These are phyloP conservation scores for Eutypella sp. DNA, from an alignment of 2,329 filamentous ascomycete genomes.

Conservation along the genomic window DNA sequence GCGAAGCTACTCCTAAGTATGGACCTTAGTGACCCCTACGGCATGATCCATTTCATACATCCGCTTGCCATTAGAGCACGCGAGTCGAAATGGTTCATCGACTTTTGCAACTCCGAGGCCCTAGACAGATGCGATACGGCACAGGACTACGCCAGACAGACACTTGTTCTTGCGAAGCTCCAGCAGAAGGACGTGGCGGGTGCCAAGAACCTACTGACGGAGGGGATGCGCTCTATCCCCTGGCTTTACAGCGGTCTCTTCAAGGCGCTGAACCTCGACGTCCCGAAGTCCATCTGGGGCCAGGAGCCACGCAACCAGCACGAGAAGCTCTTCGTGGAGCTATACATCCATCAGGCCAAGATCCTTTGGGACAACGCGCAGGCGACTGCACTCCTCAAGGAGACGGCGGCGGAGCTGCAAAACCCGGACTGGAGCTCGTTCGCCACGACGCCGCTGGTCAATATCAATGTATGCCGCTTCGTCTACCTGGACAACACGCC, in stretches of 20 bases:
- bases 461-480: slow-evolving; percentile 62
- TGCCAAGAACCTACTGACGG: slow-evolving; percentile 59
- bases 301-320: slow-evolving; percentile 59
- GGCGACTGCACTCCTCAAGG: slow-evolving; percentile 61
- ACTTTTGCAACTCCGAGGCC: slow-evolving; percentile 51
- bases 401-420: slow-evolving; percentile 56
- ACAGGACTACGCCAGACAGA: slow-evolving; percentile 67
- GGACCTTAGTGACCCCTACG: slow-evolving; percentile 76
- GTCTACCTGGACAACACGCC: slow-evolving; percentile 74
- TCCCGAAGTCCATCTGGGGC: slow-evolving; percentile 81
- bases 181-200: slow-evolving; percentile 62
- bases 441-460: slow-evolving; percentile 33
- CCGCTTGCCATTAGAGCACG: slow-evolving; percentile 77
- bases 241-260: slow-evolving; percentile 83
- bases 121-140: slow-evolving; percentile 33
- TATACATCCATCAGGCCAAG: slow-evolving; percentile 73
- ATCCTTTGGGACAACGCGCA: slow-evolving; percentile 83
- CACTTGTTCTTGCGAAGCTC: slow-evolving; percentile 68
- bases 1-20: slow-evolving; percentile 76
- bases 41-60: slow-evolving; percentile 74
- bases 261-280: slow-evolving; percentile 70
- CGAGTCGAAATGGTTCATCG: slow-evolving; percentile 70
- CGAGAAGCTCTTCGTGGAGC: slow-evolving; percentile 64
- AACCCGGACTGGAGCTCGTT: slow-evolving; percentile 36
- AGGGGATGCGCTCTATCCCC: slow-evolving; percentile 68